These are phyloP conservation scores for Chlorella variabilis DNA, from an alignment of 163 green algal genomes.

Conservation along the genomic window DNA sequence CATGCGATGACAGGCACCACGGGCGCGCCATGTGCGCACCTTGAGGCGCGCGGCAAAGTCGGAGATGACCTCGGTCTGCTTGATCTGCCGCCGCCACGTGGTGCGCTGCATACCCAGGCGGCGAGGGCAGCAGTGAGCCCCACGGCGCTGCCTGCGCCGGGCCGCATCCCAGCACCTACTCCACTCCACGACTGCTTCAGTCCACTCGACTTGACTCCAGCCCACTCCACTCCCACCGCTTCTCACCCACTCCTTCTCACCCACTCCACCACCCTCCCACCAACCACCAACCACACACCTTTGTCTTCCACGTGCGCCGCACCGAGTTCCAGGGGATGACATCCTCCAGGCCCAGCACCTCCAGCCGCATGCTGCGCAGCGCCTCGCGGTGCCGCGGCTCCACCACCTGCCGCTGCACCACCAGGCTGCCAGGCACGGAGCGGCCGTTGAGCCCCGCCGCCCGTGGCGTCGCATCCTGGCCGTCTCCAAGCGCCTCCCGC, in stretches of 20 bases:
- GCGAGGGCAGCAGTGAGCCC: too few species aligned
- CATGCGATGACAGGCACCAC: too few species aligned
- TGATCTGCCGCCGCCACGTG: conserved; percentile 52
- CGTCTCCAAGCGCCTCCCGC: neutral
- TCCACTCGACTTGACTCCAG: too few species aligned
- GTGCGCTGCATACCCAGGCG: conserved; percentile 36
- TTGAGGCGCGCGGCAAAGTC: conserved; percentile 53
- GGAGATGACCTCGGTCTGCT: conserved; percentile 38
- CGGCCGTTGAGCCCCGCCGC: neutral
- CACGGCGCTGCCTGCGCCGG: too few species aligned
- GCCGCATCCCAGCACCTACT: too few species aligned
- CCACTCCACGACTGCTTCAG: too few species aligned
- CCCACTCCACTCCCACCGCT: too few species aligned
- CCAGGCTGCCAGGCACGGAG: neutral
- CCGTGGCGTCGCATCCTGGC: neutral
- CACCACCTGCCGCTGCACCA: conserved; percentile 29
- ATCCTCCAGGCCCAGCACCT: conserved; percentile 59
- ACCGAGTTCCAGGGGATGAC: conserved; percentile 60
- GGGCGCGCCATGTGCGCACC: neutral
- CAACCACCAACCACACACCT: conserved; percentile 7
- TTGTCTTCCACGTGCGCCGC: conserved; percentile 44
- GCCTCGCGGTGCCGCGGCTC: conserved; percentile 32
- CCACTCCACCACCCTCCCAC: neutral
- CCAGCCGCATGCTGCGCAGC: conserved; percentile 41
- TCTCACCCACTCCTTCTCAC: neutral